Conservation (phyloP, 305 asterid genomes). For the Stenogyne calaminthoides region DNA sequence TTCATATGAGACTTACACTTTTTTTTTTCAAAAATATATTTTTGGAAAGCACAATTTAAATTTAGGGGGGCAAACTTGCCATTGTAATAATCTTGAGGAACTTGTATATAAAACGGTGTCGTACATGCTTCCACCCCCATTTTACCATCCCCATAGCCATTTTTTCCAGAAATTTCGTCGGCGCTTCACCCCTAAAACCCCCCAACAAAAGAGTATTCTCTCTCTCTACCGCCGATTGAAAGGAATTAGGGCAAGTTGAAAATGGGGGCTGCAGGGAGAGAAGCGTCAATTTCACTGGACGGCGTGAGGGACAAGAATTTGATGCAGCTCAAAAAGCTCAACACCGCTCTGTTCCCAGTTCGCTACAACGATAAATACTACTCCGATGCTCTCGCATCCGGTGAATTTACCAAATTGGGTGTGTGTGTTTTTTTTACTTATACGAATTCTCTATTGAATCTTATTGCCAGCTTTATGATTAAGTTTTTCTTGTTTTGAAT, state of each 20-base stretch:
- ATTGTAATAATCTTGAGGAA: not conserved
- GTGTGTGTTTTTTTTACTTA: slow-evolving; percentile 13
- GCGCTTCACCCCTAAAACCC: slow-evolving; percentile 8
- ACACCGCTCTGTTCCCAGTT: slow-evolving; percentile 86
- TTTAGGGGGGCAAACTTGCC: slow-evolving; percentile 29
- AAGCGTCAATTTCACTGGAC: slow-evolving; percentile 67
- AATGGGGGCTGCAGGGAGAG: slow-evolving; percentile 75
- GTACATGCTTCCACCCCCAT: slow-evolving; percentile 14
- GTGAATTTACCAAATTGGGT: slow-evolving; percentile 93
- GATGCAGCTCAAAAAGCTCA: slow-evolving; percentile 95
- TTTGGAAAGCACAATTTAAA: no score
- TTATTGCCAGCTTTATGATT: slow-evolving; percentile 13
- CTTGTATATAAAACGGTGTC: slow-evolving; percentile 19
- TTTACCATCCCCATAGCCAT: not conserved
- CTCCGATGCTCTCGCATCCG: slow-evolving; percentile 82
- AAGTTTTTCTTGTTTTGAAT: not conserved
- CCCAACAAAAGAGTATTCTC: not conserved
- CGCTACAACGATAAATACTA: slow-evolving; percentile 90
- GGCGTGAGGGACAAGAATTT: slow-evolving; percentile 85
- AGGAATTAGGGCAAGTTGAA: slow-evolving; percentile 20
- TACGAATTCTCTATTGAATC: not conserved
- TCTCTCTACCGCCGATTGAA: slow-evolving; percentile 19
- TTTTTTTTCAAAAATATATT: no score
- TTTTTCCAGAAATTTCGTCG: slow-evolving; percentile 9
- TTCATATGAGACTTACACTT: no score